phyloP scores from a whole-genome alignment of 2,329 filamentous ascomycete genomes.

The Colletotrichum camelliae region DNA sequence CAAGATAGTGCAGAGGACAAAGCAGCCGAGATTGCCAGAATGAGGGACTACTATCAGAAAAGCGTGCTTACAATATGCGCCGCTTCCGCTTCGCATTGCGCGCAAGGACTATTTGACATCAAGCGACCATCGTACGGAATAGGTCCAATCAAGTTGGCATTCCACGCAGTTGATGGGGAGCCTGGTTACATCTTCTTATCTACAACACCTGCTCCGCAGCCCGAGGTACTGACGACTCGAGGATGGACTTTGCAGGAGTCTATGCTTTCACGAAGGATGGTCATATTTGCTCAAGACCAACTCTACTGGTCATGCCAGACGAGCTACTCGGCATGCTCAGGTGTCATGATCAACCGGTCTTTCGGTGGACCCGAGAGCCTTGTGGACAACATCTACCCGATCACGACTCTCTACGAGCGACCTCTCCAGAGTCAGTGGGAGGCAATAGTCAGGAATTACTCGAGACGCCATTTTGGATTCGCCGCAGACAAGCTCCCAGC shows the following conservation, averaged over 20 bases:
- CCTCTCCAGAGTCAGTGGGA: background rate
- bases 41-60: background rate
- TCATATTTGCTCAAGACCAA: background rate
- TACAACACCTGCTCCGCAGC: background rate
- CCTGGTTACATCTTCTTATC: background rate
- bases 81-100: background rate
- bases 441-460: background rate
- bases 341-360: background rate
- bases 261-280: background rate
- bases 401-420: background rate
- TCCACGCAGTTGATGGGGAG: background rate
- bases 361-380: background rate
- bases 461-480: background rate
- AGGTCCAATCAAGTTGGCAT: background rate
- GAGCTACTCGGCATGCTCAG: background rate
- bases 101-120: background rate
- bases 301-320: background rate
- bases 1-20: background rate
- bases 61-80: background rate
- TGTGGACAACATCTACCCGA: background rate
- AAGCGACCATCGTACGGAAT: background rate
- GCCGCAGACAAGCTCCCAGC: background rate
- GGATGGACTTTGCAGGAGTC: background rate
- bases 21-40: background rate
- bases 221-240: background rate